phyloP scores from a whole-genome alignment of 2,329 filamentous ascomycete species.

The Colletotrichum cordylinicola region DNA sequence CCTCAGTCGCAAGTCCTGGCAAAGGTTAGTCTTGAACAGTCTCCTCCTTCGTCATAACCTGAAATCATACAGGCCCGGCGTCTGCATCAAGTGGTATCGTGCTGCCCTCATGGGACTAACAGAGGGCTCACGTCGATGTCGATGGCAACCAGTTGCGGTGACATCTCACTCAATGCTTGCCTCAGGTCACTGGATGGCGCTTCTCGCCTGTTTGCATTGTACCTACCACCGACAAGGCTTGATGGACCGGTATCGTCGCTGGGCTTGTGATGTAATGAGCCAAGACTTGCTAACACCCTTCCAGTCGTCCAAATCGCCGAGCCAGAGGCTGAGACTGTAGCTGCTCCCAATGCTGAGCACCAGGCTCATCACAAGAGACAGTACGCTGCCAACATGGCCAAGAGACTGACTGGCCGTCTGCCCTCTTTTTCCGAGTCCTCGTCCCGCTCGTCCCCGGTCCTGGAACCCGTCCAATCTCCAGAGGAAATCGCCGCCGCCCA shows the following conservation, averaged over 20 bases:
- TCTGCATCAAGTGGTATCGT: constrained; percentile 19
- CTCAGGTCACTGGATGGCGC: constrained; percentile 27
- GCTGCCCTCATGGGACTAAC: background rate
- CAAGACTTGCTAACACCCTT: constrained; percentile 20
- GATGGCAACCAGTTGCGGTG: background rate
- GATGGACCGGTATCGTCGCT: constrained; percentile 21
- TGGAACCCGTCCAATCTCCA: constrained; percentile 33
- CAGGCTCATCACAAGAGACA: constrained; percentile 42
- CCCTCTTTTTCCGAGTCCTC: constrained; percentile 37
- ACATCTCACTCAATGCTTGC: background rate
- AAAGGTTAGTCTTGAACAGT: constrained; percentile 46
- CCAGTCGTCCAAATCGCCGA: constrained; percentile 65
- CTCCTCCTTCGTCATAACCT: background rate
- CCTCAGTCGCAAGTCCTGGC: constrained; percentile 38
- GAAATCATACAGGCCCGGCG: constrained; percentile 9
- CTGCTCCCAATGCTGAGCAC: constrained; percentile 36
- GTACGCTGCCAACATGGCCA: constrained; percentile 48
- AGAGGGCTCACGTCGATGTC: background rate
- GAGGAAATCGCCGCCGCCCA: constrained; percentile 26
- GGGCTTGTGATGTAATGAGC: background rate
- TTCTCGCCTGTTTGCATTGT: background rate
- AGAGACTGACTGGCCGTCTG: constrained; percentile 46
- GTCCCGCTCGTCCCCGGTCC: constrained; percentile 48
- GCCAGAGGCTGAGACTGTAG: constrained; percentile 35
- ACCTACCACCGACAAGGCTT: background rate